phyloP scores from a whole-genome alignment of 192 early-diverging fungal species.

The Gonapodya prolifera region DNA sequence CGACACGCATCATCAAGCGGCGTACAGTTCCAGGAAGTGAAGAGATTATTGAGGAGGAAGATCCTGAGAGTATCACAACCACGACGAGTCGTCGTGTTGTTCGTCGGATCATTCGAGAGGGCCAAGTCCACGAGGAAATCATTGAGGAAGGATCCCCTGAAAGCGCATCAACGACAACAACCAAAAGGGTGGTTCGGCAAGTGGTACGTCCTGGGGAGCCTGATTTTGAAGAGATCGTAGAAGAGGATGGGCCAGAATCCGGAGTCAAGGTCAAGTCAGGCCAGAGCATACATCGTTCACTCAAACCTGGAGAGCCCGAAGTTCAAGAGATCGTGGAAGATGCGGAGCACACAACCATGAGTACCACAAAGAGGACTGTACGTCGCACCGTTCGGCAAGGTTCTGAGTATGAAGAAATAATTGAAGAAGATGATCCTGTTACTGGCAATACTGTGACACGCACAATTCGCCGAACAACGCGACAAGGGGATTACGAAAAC shows the following conservation, averaged over 20 bases:
- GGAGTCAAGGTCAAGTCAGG: too few relatives aligned
- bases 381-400: too few relatives aligned
- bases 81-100: not conserved
- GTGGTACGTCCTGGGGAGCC: not conserved
- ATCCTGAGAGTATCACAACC: not conserved
- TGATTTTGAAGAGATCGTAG: not conserved
- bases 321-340: too few relatives aligned
- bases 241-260: not conserved
- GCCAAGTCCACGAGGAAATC: not conserved
- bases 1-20: not conserved
- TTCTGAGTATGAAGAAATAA: too few relatives aligned
- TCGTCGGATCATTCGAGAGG: not conserved
- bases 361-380: too few relatives aligned
- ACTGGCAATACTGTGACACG: too few relatives aligned
- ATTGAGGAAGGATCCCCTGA: not conserved
- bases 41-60: not conserved
- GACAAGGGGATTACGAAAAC: too few relatives aligned
- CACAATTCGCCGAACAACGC: too few relatives aligned
- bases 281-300: too few relatives aligned
- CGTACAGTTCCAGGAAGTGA: not conserved
- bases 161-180: not conserved
- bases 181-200: not conserved
- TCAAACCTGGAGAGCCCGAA: too few relatives aligned
- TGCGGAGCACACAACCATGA: too few relatives aligned
- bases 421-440: too few relatives aligned